These are phyloP conservation scores for Stagonosporopsis tanaceti DNA, from an alignment of 2,329 filamentous ascomycete genomes.

Conservation along the genomic window DNA sequence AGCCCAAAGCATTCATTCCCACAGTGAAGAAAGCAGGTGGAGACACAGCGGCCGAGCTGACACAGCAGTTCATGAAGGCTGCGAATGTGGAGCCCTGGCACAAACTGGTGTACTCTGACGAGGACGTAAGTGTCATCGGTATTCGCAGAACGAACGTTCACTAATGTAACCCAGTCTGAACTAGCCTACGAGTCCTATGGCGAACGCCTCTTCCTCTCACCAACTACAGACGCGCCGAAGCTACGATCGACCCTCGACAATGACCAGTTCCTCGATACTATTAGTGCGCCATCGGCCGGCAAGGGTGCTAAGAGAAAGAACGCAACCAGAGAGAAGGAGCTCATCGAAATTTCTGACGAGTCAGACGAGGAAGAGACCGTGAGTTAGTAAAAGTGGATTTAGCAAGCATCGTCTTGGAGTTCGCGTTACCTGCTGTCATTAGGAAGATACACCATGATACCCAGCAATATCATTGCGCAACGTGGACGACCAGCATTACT, in stretches of 20 bases:
- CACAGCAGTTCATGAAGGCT: constrained; percentile 76
- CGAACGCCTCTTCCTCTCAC: constrained; percentile 70
- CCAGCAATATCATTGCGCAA: constrained; percentile 17
- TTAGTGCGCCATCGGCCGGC: constrained; percentile 62
- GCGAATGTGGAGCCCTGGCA: constrained; percentile 88
- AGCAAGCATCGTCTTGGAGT: constrained; percentile 14
- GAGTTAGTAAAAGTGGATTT: constrained; percentile 20
- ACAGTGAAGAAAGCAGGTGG: constrained; percentile 80
- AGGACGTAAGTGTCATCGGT: constrained; percentile 62
- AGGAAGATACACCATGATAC: constrained; percentile 20
- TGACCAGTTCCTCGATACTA: constrained; percentile 68
- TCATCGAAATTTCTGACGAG: constrained; percentile 45
- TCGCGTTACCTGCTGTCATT: neutral
- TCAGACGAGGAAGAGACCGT: constrained; percentile 33
- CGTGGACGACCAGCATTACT: neutral
- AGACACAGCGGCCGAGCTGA: constrained; percentile 72
- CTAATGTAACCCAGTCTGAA: constrained; percentile 56
- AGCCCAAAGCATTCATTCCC: constrained; percentile 82
- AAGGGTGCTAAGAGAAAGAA: constrained; percentile 52
- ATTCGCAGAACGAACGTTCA: neutral
- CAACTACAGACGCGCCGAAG: constrained; percentile 53
- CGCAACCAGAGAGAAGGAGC: constrained; percentile 31
- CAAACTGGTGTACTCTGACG: constrained; percentile 79
- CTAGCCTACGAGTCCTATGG: constrained; percentile 79
- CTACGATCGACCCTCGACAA: constrained; percentile 65